phyloP scores from a whole-genome alignment of 129 eudicot species.

The Cynara cardunculus region DNA sequence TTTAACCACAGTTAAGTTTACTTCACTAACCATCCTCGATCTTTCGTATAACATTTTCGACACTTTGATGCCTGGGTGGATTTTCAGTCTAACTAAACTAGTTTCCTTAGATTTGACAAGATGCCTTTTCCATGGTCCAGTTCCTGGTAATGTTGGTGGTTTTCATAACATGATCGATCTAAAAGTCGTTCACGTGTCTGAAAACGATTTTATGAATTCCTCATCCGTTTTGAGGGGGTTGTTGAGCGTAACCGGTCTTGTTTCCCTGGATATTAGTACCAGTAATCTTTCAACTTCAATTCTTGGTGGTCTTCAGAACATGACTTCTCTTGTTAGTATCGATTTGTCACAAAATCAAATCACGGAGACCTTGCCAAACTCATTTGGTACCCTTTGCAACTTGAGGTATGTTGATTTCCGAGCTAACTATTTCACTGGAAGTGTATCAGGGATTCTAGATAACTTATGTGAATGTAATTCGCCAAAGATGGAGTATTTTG shows the following conservation, averaged over 20 bases:
- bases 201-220: conserved; percentile 19
- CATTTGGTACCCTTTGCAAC: conserved; percentile 20
- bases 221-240: conserved; percentile 19
- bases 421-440: conserved; percentile 15
- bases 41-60: conserved; percentile 31
- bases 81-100: conserved; percentile 4
- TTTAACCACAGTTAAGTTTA: background rate
- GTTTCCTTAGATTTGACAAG: conserved; percentile 27
- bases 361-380: conserved; percentile 12
- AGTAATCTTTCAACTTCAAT: conserved; percentile 22
- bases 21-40: conserved; percentile 30
- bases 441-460: conserved; percentile 6
- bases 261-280: conserved; percentile 14
- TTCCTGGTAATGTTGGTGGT: too few species aligned
- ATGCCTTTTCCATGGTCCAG: conserved; percentile 26
- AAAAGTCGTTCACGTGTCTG: conserved; percentile 6
- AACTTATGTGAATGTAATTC: too few species aligned
- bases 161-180: conserved; percentile 15
- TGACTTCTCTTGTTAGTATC: conserved; percentile 34
- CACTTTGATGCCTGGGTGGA: conserved; percentile 26
- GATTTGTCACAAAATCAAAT: conserved; percentile 22
- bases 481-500: too few species aligned
- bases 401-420: conserved; percentile 7
- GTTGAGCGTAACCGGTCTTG: conserved; percentile 14
- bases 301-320: conserved; percentile 15